Conservation (phyloP, 1,284 basidiomycete genomes). For the Sanghuangporus baumii region DNA sequence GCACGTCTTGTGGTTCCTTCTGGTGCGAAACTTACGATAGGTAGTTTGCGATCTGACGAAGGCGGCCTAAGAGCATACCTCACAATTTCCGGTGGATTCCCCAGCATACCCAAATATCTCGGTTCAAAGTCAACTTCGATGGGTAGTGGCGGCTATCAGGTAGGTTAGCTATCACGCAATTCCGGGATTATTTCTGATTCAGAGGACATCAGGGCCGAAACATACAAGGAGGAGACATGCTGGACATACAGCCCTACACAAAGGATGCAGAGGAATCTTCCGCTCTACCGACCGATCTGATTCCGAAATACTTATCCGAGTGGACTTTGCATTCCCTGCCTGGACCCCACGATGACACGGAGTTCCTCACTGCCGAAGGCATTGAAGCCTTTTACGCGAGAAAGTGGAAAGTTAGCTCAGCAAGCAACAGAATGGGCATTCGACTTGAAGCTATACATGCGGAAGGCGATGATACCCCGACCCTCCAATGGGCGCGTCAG, state of each 20-base stretch:
- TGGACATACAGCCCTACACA: conserved; percentile 41
- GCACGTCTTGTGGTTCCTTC: conserved; percentile 40
- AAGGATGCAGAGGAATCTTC: conserved; percentile 22
- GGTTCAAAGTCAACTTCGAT: conserved; percentile 60
- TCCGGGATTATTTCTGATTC: background rate
- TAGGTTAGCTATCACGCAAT: conserved; percentile 19
- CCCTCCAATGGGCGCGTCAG: conserved; percentile 53
- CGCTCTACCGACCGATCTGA: conserved; percentile 24
- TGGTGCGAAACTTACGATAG: conserved; percentile 39
- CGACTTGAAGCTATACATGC: conserved; percentile 25
- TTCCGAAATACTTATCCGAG: conserved; percentile 42
- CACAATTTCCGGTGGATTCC: conserved; percentile 56
- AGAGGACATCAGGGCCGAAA: conserved; percentile 42
- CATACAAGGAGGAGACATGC: conserved; percentile 34
- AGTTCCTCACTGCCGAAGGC: conserved; percentile 47
- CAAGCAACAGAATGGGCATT: conserved; percentile 59
- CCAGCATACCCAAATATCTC: conserved; percentile 50
- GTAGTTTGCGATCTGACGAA: conserved; percentile 21
- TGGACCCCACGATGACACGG: conserved; percentile 60
- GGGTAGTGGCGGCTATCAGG: conserved; percentile 58
- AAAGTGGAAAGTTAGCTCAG: conserved; percentile 46
- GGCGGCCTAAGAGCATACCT: conserved; percentile 53
- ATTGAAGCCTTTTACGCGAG: conserved; percentile 43
- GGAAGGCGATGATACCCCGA: conserved; percentile 36
- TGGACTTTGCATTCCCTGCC: conserved; percentile 53